phyloP scores from a whole-genome alignment of 352 stramenopile genomes.

The Hyphochytrium catenoides region DNA sequence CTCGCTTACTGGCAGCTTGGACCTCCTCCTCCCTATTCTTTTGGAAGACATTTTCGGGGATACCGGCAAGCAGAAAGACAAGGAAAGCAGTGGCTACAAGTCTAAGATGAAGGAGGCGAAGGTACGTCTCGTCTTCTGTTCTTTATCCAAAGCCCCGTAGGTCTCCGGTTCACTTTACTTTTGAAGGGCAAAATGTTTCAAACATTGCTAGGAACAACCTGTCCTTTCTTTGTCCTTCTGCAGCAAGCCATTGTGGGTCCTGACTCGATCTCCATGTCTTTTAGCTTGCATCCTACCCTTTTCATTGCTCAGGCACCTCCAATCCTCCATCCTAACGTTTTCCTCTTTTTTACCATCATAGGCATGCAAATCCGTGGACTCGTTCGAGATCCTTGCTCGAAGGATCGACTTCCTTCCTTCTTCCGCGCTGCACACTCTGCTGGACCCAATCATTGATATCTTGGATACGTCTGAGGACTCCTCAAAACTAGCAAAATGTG shows the following conservation, averaged over 20 bases:
- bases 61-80: constrained; percentile 23
- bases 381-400: constrained; percentile 41
- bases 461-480: constrained; percentile 33
- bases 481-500: constrained; percentile 32
- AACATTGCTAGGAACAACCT: too few relatives aligned
- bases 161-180: too few relatives aligned
- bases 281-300: too few relatives aligned
- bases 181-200: too few relatives aligned
- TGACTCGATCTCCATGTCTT: too few relatives aligned
- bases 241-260: too few relatives aligned
- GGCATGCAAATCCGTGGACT: too few relatives aligned
- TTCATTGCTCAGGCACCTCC: too few relatives aligned
- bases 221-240: too few relatives aligned
- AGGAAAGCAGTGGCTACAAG: constrained; percentile 19
- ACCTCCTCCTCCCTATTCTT: constrained; percentile 50
- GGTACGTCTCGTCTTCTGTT: constrained; percentile 26
- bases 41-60: constrained; percentile 49
- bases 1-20: constrained; percentile 40
- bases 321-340: too few relatives aligned
- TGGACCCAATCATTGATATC: constrained; percentile 38
- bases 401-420: constrained; percentile 63
- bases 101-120: constrained; percentile 69
- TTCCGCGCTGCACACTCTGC: constrained; percentile 32
- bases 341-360: too few relatives aligned
- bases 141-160: too few relatives aligned